Base-by-base conservation (phyloP, 108 stramenopile genomes). In the Skeletonema marinoi region DNA sequence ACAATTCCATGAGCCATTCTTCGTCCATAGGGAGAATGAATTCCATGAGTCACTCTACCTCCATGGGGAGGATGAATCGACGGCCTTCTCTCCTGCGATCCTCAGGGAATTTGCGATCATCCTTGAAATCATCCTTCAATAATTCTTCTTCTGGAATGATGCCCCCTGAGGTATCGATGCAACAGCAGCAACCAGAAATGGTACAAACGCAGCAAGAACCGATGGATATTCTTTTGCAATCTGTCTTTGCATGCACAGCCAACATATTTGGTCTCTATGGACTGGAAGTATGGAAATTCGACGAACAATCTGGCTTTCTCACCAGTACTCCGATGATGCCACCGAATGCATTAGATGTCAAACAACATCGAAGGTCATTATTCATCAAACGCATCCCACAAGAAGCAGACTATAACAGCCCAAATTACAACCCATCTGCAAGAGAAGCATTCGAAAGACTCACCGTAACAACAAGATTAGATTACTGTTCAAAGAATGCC, bases 321-420 rank as follows among this genome's bases (percentile, higher is more conserved):
- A 25, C 62, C 19, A 71, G 50, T 41, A 16, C 19, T 4, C 59
- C 71, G 7, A 42, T 71, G 9, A 60, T 30, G 6, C 21, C 58
- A 11, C 39, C 30, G 16, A 8, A 17, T 4, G 60, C 25, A 9
- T 44, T 31, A 30, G 59, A 42, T 42, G 41, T 42, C 1, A 35
- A 41, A 39, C n/a, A 21, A 71, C 33, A 14, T 19, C 13, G 35
- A n/a, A 39, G 60, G n/a, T 16, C 58, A 12, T 39, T 71, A 30
- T 29, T 60, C 25, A 71, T 71, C 19, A 60, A 39, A 42, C 59
- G 71, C 12, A 61, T 61, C 14, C 35, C 71, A 11, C 71, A 71
- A 71, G 71, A 71, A 31, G 71, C 71, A 60, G 71, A 71, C 29
- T 60, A 56, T 30, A 7, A 71, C 4, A 71, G 71, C 16, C 71